Conservation (phyloP, 2,329 filamentous ascomycete species). For the Talaromyces pinophilus region DNA sequence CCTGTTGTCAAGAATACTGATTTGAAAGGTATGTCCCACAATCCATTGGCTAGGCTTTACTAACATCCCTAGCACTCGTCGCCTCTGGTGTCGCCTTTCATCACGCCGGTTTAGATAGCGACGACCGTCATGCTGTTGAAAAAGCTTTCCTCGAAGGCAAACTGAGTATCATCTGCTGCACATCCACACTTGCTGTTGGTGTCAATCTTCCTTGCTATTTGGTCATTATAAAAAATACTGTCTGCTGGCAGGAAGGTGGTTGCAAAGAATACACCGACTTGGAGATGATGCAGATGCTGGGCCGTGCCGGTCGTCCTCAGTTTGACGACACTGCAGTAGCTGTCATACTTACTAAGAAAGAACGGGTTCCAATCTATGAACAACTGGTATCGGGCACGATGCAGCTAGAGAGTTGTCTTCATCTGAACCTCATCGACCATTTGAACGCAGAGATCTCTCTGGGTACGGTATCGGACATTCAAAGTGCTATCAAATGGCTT, state of each 20-base stretch:
- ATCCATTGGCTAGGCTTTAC: background rate
- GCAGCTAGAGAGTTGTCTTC: slow-evolving; percentile 73
- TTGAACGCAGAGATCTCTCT: slow-evolving; percentile 81
- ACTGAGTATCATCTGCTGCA: slow-evolving; percentile 82
- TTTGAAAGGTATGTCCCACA: slow-evolving; percentile 54
- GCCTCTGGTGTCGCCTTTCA: slow-evolving; percentile 73
- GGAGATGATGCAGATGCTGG: slow-evolving; percentile 89
- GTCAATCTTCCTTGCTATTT: slow-evolving; percentile 83
- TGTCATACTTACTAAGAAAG: slow-evolving; percentile 74
- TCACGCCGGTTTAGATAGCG: slow-evolving; percentile 69
- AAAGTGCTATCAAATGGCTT: slow-evolving; percentile 72
- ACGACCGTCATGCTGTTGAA: slow-evolving; percentile 68
- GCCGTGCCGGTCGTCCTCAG: slow-evolving; percentile 78
- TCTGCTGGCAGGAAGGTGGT: slow-evolving; percentile 61
- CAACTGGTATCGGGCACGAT: slow-evolving; percentile 73
- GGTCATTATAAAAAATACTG: slow-evolving; percentile 79
- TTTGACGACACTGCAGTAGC: slow-evolving; percentile 76
- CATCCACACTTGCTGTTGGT: slow-evolving; percentile 79
- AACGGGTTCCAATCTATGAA: slow-evolving; percentile 67
- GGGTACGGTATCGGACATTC: slow-evolving; percentile 66
- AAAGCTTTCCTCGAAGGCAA: slow-evolving; percentile 67
- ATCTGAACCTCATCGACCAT: slow-evolving; percentile 78
- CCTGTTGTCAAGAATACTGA: slow-evolving; percentile 60
- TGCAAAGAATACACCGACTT: slow-evolving; percentile 75
- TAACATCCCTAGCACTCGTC: slow-evolving; percentile 42